Base-by-base conservation (phyloP, 2,329 filamentous ascomycete genomes). In the Shiraia bambusicola region DNA sequence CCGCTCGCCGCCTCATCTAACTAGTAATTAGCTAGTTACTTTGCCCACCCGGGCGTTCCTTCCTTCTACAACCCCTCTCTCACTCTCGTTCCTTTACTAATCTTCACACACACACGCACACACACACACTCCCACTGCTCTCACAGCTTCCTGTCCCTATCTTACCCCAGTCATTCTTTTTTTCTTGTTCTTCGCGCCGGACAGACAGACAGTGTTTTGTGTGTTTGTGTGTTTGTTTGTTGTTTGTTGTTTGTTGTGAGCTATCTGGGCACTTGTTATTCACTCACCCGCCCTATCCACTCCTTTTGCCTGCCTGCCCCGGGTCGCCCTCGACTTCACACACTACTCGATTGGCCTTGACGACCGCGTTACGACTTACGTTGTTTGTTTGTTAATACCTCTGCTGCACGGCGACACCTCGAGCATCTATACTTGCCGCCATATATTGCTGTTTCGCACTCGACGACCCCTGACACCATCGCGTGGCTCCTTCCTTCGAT, bases 161-260 rank as follows among this genome's bases (percentile, higher is more conserved):
- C 63, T 63, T 64, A 68, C 66, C 64, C 58, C 61, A 67, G 66
- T 69, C 66, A 66, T 60, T 69, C 66, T 62, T 69, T 69, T 64
- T 57, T n/a, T n/a, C n/a, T n/a, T n/a, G n/a, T n/a, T n/a, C n/a
- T n/a, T n/a, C n/a, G n/a, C n/a, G n/a, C n/a, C 51, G 56, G 53
- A 52, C 47, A 8, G 19, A 5, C 30, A 44, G 54, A 55, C 37
- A 47, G 47, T 36, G 45, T 51, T 56, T 50, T 42, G 40, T 58
- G 39, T 47, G 56, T 41, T 24, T 43, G 28, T 28, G 29, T 39
- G n/a, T 49, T 49, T 34, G 43, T 36, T 28, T 36, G 25, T 41
- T 36, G 36, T 40, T 39, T n/a, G n/a, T n/a, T n/a, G n/a, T n/a
- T n/a, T n/a, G n/a, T n/a, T n/a, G n/a, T n/a, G n/a, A n/a, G n/a